phyloP scores from a whole-genome alignment of 2,329 filamentous ascomycete species.

The Lachnellula occidentalis region DNA sequence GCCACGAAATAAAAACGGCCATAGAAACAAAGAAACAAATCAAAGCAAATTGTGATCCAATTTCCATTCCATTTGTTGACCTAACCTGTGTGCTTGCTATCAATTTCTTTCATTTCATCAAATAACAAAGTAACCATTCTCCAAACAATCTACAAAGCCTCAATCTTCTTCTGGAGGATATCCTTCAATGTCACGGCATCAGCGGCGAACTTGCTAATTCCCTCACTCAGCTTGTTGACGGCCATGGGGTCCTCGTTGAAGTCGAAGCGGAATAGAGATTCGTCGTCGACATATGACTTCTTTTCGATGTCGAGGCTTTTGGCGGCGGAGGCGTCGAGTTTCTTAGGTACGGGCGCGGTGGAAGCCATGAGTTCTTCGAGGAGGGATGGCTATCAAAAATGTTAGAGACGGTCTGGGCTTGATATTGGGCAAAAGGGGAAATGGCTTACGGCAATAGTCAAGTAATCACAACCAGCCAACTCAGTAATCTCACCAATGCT shows the following conservation, averaged over 20 bases:
- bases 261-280: slow-evolving; percentile 91
- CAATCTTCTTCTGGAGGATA: slow-evolving; percentile 82
- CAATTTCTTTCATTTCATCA: not conserved
- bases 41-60: no score
- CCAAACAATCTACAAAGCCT: slow-evolving; percentile 18
- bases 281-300: slow-evolving; percentile 85
- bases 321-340: slow-evolving; percentile 72
- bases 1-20: no score
- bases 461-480: slow-evolving; percentile 96
- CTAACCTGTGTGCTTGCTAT: not conserved
- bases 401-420: not conserved
- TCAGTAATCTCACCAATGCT: slow-evolving; percentile 96
- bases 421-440: not conserved
- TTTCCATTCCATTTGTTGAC: not conserved
- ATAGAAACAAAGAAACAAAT: not conserved
- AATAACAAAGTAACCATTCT: not conserved
- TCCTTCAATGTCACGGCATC: slow-evolving; percentile 92
- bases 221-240: slow-evolving; percentile 97
- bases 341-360: slow-evolving; percentile 75
- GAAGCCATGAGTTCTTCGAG: slow-evolving; percentile 93
- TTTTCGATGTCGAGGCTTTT: slow-evolving; percentile 69
- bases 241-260: slow-evolving; percentile 99
- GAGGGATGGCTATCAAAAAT: slow-evolving; percentile 64
- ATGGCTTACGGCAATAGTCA: slow-evolving; percentile 82
- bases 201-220: slow-evolving; percentile 98